Evolutionary conservation across 352 stramenopile species (phyloP).

Genomic region (Phytopythium boreale): DNA sequence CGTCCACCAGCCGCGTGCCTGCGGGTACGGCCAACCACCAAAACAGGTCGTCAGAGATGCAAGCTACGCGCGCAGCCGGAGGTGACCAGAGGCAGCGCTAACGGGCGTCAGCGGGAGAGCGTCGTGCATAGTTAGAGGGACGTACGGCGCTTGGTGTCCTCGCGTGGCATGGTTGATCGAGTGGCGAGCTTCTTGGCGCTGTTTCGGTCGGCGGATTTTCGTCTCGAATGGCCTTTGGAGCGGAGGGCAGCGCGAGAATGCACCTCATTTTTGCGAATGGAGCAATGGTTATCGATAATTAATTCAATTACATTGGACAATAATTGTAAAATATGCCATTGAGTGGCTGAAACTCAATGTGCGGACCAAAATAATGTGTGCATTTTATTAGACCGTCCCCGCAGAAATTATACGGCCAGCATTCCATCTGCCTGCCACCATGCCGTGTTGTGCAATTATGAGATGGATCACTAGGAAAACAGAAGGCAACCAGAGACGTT

Average conservation of each 20-base stretch:
- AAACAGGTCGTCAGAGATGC: neutral
- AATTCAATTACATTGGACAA: neutral
- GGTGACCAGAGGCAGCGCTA: neutral
- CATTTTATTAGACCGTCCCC: neutral
- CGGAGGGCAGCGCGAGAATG: neutral
- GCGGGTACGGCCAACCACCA: neutral
- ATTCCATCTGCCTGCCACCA: too few relatives aligned
- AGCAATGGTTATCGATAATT: neutral
- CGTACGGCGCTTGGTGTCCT: conserved; percentile 16
- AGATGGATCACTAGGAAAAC: neutral
- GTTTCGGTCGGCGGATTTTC: neutral
- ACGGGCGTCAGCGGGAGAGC: neutral
- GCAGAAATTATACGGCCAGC: neutral
- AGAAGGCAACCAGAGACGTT: neutral
- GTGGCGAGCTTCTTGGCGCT: neutral
- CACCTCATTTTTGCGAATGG: neutral
- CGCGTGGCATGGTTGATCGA: conserved; percentile 6
- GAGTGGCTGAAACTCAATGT: neutral
- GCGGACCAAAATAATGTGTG: neutral
- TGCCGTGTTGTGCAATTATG: neutral
- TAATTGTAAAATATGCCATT: neutral
- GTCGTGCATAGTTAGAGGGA: neutral
- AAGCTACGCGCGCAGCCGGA: neutral
- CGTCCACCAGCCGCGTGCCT: conserved; percentile 64
- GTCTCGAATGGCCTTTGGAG: neutral